Percentiles rank a stretch among this genome's conserved stretches.
phyloP scores from a whole-genome alignment of 495 filamentous ascomycete species.

The Penicillium odoratum region DNA sequence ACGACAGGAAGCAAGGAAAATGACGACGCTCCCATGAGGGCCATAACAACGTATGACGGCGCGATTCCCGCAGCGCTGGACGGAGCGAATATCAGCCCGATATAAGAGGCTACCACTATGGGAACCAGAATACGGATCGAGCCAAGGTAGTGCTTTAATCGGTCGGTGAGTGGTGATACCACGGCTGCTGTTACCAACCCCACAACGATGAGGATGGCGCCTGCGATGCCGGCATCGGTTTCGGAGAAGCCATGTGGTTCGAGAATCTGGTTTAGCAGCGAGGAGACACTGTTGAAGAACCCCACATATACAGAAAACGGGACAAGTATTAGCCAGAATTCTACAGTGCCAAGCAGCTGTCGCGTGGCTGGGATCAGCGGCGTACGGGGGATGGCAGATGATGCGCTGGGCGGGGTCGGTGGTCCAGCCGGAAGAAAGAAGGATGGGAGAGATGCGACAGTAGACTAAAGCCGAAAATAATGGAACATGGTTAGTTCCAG shows the following conservation, averaged over 20 bases:
- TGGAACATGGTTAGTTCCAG: conserved; percentile 7
- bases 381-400: conserved; percentile 45
- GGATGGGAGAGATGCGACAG: conserved; percentile 70
- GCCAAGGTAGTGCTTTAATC: conserved; percentile 74
- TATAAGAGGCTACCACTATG: conserved; percentile 68
- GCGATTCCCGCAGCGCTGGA: conserved; percentile 64
- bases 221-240: conserved; percentile 83
- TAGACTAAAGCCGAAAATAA: conserved; percentile 48
- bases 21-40: conserved; percentile 72
- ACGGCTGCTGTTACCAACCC: conserved; percentile 78
- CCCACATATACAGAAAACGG: conserved; percentile 84
- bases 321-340: conserved; percentile 75
- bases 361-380: conserved; percentile 50
- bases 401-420: conserved; percentile 68
- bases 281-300: conserved; percentile 89
- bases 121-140: conserved; percentile 76
- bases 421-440: conserved; percentile 82
- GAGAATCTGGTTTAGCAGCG: conserved; percentile 87
- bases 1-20: conserved; percentile 82
- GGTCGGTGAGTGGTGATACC: conserved; percentile 77
- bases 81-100: conserved; percentile 81
- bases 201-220: conserved; percentile 85
- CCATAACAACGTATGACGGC: conserved; percentile 64
- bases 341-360: conserved; percentile 53
- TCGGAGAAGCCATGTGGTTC: conserved; percentile 77